Conservation (phyloP, 2,329 filamentous ascomycete genomes). For the Zymoseptoria tritici region DNA sequence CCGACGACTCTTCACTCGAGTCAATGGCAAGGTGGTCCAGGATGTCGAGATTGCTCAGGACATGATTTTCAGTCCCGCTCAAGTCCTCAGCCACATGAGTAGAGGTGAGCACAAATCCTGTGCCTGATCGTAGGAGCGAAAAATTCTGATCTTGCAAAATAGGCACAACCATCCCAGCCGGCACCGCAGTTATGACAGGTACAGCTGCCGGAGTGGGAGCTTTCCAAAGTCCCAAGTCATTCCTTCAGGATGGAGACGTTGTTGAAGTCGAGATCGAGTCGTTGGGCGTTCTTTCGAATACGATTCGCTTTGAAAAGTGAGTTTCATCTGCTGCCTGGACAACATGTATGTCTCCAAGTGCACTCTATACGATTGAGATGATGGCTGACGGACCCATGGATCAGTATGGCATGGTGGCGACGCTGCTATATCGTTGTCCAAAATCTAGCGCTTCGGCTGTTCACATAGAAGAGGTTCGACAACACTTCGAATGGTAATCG, state of each 20-base stretch:
- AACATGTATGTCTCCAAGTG: not conserved
- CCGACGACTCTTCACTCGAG: conserved; percentile 38
- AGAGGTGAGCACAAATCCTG: conserved; percentile 36
- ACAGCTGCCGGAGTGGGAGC: conserved; percentile 32
- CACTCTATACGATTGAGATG: not conserved
- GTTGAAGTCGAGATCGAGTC: conserved; percentile 10
- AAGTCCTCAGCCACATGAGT: conserved; percentile 24
- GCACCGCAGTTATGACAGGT: conserved; percentile 42
- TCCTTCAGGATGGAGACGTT: conserved; percentile 18
- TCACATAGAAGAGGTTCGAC: not conserved
- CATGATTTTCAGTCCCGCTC: conserved; percentile 27
- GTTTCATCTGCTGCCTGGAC: not conserved
- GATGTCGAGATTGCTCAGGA: conserved; percentile 28
- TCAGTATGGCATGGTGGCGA: not conserved
- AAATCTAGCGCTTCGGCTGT: not conserved
- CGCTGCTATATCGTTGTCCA: not conserved
- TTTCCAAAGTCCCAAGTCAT: conserved; percentile 27
- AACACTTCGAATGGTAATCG: not conserved
- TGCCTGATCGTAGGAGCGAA: conserved; percentile 23
- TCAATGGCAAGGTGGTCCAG: conserved; percentile 43
- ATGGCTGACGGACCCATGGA: not conserved
- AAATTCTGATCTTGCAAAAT: not conserved
- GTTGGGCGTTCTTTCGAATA: not conserved
- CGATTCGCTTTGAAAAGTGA: not conserved
- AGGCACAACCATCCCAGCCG: conserved; percentile 20